These are phyloP conservation scores for Jatropha multifida DNA, from an alignment of 441 rosid species.

Conservation along the genomic window DNA sequence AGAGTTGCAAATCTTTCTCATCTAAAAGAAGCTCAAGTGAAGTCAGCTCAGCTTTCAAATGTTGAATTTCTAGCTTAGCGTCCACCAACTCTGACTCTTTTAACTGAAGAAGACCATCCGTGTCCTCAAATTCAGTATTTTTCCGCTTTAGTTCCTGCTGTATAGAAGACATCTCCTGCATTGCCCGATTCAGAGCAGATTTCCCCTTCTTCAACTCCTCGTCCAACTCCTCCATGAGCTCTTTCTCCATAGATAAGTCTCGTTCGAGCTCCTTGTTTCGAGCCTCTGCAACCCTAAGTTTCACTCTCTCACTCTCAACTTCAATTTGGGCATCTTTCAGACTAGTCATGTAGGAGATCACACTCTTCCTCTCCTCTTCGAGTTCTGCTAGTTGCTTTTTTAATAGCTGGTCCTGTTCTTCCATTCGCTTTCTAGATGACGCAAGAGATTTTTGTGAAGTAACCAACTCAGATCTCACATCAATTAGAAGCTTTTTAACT, in stretches of 20 bases:
- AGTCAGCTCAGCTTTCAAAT: slow-evolving; percentile 65
- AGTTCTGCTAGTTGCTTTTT: slow-evolving; percentile 53
- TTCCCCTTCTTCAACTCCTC: slow-evolving; percentile 55
- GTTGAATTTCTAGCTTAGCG: slow-evolving; percentile 81
- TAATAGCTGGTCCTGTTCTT: slow-evolving; percentile 55
- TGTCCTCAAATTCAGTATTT: slow-evolving; percentile 49
- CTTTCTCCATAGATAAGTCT: slow-evolving; percentile 51
- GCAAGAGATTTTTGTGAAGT: slow-evolving; percentile 68
- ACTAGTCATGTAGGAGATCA: slow-evolving; percentile 57
- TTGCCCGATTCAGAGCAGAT: slow-evolving; percentile 52
- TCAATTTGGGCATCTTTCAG: slow-evolving; percentile 68
- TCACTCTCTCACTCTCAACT: slow-evolving; percentile 69
- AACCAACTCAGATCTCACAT: slow-evolving; percentile 72
- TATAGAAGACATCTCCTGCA: slow-evolving; percentile 44
- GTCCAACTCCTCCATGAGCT: slow-evolving; percentile 46
- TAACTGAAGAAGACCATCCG: slow-evolving; percentile 48
- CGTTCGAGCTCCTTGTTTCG: slow-evolving; percentile 62
- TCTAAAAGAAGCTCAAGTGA: slow-evolving; percentile 56
- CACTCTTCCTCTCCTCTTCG: slow-evolving; percentile 63
- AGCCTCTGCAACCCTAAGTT: slow-evolving; percentile 66
- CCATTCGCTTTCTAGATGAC: slow-evolving; percentile 57
- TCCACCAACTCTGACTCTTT: slow-evolving; percentile 75
- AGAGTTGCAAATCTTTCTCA: slow-evolving; percentile 69
- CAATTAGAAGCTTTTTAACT: slow-evolving; percentile 67
- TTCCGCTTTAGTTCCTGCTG: slow-evolving; percentile 48